Base-by-base conservation (phyloP, 768 basidiomycete species). In the Termitomyces sp. region DNA sequence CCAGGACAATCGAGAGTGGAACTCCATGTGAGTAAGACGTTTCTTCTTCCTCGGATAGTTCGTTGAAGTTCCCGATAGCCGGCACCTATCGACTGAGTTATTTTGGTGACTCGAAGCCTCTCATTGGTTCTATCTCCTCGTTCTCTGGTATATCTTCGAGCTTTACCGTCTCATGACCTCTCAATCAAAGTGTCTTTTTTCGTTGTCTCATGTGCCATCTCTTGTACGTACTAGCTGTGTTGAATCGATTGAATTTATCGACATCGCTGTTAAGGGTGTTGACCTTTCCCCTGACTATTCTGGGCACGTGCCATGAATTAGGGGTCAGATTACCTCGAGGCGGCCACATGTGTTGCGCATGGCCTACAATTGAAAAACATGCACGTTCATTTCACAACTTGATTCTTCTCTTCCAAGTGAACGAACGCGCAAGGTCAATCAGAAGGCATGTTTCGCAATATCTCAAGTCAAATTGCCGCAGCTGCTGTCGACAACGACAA, bases 51-150 rank as follows among this genome's bases (percentile, higher is more conserved):
- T 44, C 6, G 18, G 45, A 41, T 16, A 44, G 12, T n/a, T 41
- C 7, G 24, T 45, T 54, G 18, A 53, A 54, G 61, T 30, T 39
- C 24, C 54, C 44, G 61, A 33, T 65, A 85, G 88, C 81, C 31
- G 89, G 90, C 33, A 84, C 79, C 5, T 92, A 91, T 72, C 86
- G 86, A 30, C 70, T 92, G 31, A 72, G 69, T 51, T 92, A 92
- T 70, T 85, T 82, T 61, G 91, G 89, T 9, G 89, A 93, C 69
- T 82, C 83, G n/a, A 92, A 91, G 73, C 77, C 84, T 1, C 68
- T 87, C 47, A 73, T 84, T 51, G 88, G 90, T 7, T 71, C 76
- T 31, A 85, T 91, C 59, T 77, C 76, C 13, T 66, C 87, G 1
- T 91, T 92, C 71, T 78, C 77, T 27, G 86, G 85, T 20, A 72